Evolutionary conservation across 2,329 filamentous ascomycete genomes (phyloP).

Genomic region (Thermoascus crustaceus): DNA sequence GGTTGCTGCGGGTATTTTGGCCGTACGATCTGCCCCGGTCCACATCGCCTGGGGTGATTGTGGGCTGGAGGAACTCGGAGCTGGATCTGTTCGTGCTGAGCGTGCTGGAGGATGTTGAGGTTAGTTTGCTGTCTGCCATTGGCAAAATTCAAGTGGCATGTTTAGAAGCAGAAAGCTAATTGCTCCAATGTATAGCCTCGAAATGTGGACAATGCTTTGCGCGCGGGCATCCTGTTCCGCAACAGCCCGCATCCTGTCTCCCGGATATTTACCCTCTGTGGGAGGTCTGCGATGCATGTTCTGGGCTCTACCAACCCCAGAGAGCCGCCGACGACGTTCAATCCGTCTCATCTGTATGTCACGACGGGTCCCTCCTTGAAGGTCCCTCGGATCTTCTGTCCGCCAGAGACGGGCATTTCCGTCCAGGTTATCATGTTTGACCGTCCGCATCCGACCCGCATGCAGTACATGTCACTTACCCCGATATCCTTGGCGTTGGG

Average conservation of each 20-base stretch:
- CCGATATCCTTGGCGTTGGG: conserved; percentile 82
- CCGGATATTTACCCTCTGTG: conserved; percentile 77
- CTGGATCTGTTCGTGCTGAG: conserved; percentile 85
- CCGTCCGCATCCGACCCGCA: conserved; percentile 70
- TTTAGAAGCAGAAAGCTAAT: too few relatives aligned
- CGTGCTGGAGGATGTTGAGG: conserved; percentile 83
- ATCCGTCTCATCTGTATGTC: conserved; percentile 62
- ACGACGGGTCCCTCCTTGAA: conserved; percentile 43
- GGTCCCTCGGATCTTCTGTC: conserved; percentile 66
- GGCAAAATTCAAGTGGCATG: too few relatives aligned
- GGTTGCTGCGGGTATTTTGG: conserved; percentile 97
- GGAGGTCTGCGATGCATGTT: conserved; percentile 72
- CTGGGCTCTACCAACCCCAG: conserved; percentile 70
- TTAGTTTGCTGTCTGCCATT: conserved; percentile 37
- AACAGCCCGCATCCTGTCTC: conserved; percentile 71
- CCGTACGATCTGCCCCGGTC: conserved; percentile 73
- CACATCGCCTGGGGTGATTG: conserved; percentile 70
- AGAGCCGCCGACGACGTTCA: conserved; percentile 43
- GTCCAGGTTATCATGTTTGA: conserved; percentile 88
- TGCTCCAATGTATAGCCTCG: too few relatives aligned
- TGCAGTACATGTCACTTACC: conserved; percentile 92
- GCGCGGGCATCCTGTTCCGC: conserved; percentile 72
- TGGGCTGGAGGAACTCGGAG: conserved; percentile 92
- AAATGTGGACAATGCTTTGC: conserved; percentile 81
- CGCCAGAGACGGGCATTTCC: conserved; percentile 55